Percentiles rank a stretch among this genome's conserved stretches.
phyloP scores from a whole-genome alignment of 306 rosid species.

The Notholithocarpus densiflorus region DNA sequence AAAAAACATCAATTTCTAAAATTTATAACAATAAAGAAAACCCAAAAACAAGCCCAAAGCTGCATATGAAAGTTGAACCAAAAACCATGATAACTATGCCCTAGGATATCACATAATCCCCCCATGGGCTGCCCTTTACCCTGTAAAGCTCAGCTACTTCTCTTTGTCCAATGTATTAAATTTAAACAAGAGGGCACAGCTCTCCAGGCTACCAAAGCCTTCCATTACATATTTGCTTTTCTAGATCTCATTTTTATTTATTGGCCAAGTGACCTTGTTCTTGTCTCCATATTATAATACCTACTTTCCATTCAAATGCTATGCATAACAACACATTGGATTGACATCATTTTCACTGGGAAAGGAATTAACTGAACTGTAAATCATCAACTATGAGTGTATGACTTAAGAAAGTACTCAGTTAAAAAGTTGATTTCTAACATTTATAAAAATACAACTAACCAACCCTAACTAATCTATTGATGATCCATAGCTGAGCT shows the following conservation, averaged over 20 bases:
- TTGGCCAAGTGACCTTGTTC: neutral
- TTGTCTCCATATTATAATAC: neutral
- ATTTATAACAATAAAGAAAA: neutral
- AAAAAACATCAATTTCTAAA: neutral
- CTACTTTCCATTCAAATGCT: neutral
- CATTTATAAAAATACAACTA: neutral
- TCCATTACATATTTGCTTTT: neutral
- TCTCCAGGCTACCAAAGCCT: neutral
- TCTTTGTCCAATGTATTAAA: neutral
- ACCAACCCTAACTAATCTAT: too few relatives aligned
- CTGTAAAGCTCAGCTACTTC: neutral
- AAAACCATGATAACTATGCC: neutral
- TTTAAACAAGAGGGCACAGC: neutral
- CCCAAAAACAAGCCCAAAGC: neutral
- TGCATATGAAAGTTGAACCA: neutral
- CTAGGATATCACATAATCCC: neutral
- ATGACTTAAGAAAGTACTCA: neutral
- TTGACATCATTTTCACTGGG: neutral
- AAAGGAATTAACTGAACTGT: neutral
- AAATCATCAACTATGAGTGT: too few relatives aligned
- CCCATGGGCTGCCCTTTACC: neutral
- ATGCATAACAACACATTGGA: neutral
- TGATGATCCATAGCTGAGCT: too few relatives aligned
- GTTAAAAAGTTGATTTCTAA: neutral
- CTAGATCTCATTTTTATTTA: too few relatives aligned